Conservation (phyloP, 257 asterid genomes). For the Echites panduratus region DNA sequence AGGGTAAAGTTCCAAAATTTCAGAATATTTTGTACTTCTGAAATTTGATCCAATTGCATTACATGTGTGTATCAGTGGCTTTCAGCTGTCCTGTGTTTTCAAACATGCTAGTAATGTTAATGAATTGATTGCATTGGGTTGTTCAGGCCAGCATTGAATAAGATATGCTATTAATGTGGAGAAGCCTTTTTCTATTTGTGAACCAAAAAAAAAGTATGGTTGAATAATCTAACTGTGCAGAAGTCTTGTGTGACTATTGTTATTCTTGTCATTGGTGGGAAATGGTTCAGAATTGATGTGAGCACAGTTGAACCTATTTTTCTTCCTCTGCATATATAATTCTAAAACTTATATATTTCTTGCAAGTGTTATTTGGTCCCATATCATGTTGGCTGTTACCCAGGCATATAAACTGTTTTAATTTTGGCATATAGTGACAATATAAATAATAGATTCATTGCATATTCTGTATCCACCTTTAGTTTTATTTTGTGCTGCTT, state of each 20-base stretch:
- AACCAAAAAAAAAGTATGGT: not conserved
- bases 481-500: not conserved
- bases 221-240: not conserved
- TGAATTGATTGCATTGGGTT: not conserved
- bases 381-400: not conserved
- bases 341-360: not conserved
- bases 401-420: not conserved
- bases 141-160: not conserved
- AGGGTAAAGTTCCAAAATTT: not conserved
- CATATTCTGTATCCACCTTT: not conserved
- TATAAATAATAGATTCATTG: not conserved
- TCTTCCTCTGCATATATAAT: not conserved
- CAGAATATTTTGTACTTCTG: not conserved
- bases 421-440: too few relatives aligned
- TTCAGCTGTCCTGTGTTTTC: not conserved
- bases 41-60: not conserved
- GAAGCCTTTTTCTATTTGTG: not conserved
- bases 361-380: not conserved
- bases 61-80: not conserved
- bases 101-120: not conserved
- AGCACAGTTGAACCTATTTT: not conserved
- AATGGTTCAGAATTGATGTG: not conserved
- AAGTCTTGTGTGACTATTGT: not conserved
- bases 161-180: not conserved
- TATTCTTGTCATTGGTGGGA: not conserved